A percentile compares a stretch with the other conserved stretches of the same genome.
These are phyloP conservation scores for Westerdykella sp. DNA, from an alignment of 2,329 filamentous ascomycete species.

Conservation along the genomic window DNA sequence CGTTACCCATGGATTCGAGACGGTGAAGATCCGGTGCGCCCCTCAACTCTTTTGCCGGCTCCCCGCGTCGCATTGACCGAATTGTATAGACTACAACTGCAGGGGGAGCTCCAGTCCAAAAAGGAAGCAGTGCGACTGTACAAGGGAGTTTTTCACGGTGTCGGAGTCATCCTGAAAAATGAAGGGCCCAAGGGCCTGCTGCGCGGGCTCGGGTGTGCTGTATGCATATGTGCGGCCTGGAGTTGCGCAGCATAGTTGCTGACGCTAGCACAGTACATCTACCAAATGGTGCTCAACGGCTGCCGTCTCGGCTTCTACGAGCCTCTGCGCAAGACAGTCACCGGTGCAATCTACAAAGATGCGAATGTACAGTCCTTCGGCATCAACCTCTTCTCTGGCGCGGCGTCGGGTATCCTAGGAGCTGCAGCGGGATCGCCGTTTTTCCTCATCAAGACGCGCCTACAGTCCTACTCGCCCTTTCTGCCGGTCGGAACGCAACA, in stretches of 20 bases:
- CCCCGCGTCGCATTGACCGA: slow-evolving; percentile 13
- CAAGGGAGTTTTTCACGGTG: slow-evolving; percentile 83
- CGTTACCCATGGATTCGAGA: slow-evolving; percentile 96
- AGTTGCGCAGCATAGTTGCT: slow-evolving; percentile 1
- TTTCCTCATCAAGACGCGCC: slow-evolving; percentile 93
- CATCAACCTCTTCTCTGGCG: slow-evolving; percentile 91
- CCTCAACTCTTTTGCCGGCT: not conserved
- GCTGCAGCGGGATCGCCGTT: slow-evolving; percentile 92
- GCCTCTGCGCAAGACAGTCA: slow-evolving; percentile 70
- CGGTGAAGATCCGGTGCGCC: slow-evolving; percentile 88
- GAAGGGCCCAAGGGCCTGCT: slow-evolving; percentile 83
- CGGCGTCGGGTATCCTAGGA: slow-evolving; percentile 80
- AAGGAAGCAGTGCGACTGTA: slow-evolving; percentile 82
- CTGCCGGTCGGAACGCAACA: slow-evolving; percentile 96
- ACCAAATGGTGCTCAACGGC: slow-evolving; percentile 93
- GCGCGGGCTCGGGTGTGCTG: slow-evolving; percentile 79
- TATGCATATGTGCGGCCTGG: slow-evolving; percentile 30
- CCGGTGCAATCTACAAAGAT: slow-evolving; percentile 65
- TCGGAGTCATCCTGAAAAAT: slow-evolving; percentile 82
- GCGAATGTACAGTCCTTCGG: slow-evolving; percentile 72
- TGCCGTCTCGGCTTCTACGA: slow-evolving; percentile 98
- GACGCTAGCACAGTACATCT: slow-evolving; percentile 62
- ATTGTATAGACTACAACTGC: slow-evolving; percentile 71
- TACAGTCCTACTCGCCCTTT: slow-evolving; percentile 90
- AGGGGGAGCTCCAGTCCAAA: slow-evolving; percentile 88